These are phyloP conservation scores for Prosopis cineraria DNA, from an alignment of 306 rosid genomes.

Conservation along the genomic window DNA sequence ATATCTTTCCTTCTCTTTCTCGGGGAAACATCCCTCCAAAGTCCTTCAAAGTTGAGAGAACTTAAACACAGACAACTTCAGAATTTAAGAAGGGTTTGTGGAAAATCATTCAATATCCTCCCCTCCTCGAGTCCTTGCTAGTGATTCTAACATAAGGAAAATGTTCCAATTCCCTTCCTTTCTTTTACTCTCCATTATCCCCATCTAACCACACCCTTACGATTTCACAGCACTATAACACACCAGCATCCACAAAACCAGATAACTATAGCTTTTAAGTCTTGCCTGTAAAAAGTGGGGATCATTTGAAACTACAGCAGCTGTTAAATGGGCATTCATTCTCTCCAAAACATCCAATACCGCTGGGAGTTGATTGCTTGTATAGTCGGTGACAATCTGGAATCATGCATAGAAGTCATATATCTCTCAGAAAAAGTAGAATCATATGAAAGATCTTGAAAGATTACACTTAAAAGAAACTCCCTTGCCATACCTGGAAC, in stretches of 20 bases:
- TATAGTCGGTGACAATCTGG: constrained; percentile 81
- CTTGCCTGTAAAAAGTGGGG: constrained; percentile 80
- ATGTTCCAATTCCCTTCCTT: not conserved
- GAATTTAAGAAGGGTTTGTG: not conserved
- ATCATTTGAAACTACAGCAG: constrained; percentile 94
- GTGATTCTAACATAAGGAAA: not conserved
- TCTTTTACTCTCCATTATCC: not conserved
- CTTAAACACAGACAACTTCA: not conserved
- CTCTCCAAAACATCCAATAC: constrained; percentile 85
- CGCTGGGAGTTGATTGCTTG: constrained; percentile 62
- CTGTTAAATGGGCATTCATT: constrained; percentile 92
- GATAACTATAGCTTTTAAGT: constrained; percentile 16
- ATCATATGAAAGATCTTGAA: constrained; percentile 23
- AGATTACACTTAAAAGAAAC: not conserved
- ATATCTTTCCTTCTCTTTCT: not conserved
- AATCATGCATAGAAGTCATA: constrained; percentile 18
- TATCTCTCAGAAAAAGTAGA: constrained; percentile 29
- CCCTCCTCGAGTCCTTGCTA: not conserved
- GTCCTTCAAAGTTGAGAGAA: not conserved
- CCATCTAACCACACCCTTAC: not conserved
- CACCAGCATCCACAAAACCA: not conserved
- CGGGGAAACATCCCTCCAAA: not conserved
- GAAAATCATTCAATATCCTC: not conserved
- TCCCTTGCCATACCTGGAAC: constrained; percentile 67
- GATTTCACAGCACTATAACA: not conserved